These are phyloP conservation scores for Tricholoma bakamatsutake DNA, from an alignment of 768 basidiomycete genomes.

Conservation along the genomic window DNA sequence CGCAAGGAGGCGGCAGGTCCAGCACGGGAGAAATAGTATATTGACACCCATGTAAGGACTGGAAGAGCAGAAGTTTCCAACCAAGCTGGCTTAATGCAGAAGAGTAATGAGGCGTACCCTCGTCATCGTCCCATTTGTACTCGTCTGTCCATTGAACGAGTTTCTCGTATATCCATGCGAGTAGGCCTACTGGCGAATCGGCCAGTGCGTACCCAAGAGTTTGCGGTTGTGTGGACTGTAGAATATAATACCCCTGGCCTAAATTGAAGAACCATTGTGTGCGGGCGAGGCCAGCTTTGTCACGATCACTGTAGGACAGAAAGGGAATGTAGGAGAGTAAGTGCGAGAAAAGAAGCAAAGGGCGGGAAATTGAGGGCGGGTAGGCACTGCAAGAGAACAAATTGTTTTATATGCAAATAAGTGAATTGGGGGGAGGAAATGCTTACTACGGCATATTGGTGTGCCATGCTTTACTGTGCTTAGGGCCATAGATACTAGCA, in stretches of 20 bases:
- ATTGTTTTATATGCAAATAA: not conserved
- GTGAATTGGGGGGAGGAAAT: not conserved
- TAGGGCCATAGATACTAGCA: slow-evolving; percentile 25
- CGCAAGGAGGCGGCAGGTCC: slow-evolving; percentile 52
- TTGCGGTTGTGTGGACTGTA: slow-evolving; percentile 39
- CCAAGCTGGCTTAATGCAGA: not conserved
- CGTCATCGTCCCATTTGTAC: slow-evolving; percentile 54
- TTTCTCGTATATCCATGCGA: slow-evolving; percentile 44
- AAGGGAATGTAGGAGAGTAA: slow-evolving; percentile 18
- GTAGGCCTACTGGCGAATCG: slow-evolving; percentile 47
- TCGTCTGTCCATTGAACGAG: slow-evolving; percentile 37
- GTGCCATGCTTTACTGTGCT: slow-evolving; percentile 46
- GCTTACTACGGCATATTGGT: slow-evolving; percentile 35
- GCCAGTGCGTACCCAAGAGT: slow-evolving; percentile 40
- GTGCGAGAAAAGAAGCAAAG: slow-evolving; percentile 20
- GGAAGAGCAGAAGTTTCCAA: not conserved
- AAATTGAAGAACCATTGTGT: slow-evolving; percentile 23
- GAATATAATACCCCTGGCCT: slow-evolving; percentile 29
- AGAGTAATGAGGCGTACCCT: slow-evolving; percentile 27
- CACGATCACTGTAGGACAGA: slow-evolving; percentile 19
- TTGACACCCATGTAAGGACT: slow-evolving; percentile 39
- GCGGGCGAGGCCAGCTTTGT: slow-evolving; percentile 24
- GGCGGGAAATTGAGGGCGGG: slow-evolving; percentile 18
- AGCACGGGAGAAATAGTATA: slow-evolving; percentile 54
- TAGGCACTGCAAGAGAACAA: not conserved